phyloP scores from a whole-genome alignment of 768 basidiomycete species.

The Suillus subluteus region DNA sequence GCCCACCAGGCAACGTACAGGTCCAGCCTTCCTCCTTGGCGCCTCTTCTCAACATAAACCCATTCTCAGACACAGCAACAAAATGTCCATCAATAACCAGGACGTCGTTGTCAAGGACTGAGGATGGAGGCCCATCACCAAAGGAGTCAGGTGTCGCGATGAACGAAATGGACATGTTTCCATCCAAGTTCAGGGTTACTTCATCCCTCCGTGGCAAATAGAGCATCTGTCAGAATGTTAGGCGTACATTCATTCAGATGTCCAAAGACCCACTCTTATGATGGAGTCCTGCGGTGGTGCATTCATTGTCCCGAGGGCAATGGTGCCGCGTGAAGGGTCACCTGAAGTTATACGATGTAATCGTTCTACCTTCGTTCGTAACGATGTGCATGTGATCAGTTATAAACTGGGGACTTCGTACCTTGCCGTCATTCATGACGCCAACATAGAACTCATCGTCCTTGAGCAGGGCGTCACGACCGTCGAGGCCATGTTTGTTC shows the following conservation, averaged over 20 bases:
- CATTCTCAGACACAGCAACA: conserved; percentile 57
- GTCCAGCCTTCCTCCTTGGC: conserved; percentile 36
- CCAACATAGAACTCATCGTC: conserved; percentile 66
- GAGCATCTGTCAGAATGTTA: conserved; percentile 41
- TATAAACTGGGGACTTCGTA: conserved; percentile 14
- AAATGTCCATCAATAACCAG: conserved; percentile 33
- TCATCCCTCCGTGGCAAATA: conserved; percentile 35
- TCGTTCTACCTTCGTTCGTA: conserved; percentile 24
- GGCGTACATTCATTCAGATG: neutral
- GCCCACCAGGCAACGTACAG: conserved; percentile 44
- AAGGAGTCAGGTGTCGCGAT: conserved; percentile 25
- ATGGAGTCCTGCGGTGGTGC: conserved; percentile 53
- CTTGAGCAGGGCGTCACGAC: conserved; percentile 39
- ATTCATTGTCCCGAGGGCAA: conserved; percentile 58
- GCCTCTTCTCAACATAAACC: conserved; percentile 44
- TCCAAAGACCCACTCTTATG: conserved; percentile 50
- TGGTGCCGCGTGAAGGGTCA: conserved; percentile 68
- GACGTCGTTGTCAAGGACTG: conserved; percentile 24
- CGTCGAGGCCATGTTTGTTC: conserved; percentile 35
- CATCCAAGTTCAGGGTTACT: conserved; percentile 10
- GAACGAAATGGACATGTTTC: conserved; percentile 24
- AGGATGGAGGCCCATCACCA: neutral
- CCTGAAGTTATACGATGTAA: conserved; percentile 68
- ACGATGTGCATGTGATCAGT: neutral
- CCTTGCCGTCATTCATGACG: conserved; percentile 25